These are phyloP conservation scores for Bremia lactucae DNA, from an alignment of 352 stramenopile genomes.

Conservation along the genomic window DNA sequence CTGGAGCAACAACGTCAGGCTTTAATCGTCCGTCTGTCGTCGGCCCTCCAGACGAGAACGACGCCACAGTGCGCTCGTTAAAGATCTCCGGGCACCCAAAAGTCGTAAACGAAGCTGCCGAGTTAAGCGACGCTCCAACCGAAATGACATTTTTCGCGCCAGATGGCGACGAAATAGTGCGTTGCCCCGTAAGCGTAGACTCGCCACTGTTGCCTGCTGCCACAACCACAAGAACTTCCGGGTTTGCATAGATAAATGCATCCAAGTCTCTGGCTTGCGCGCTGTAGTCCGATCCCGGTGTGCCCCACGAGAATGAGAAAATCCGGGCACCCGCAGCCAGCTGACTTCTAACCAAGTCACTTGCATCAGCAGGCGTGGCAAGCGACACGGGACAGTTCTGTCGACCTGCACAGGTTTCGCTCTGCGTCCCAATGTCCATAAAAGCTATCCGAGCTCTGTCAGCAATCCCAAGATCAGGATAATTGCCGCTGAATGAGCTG, in stretches of 20 bases:
- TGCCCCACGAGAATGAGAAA: conserved; percentile 82
- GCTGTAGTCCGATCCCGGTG: conserved; percentile 65
- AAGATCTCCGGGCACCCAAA: conserved; percentile 47
- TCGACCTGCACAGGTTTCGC: conserved; percentile 30
- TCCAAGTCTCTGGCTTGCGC: conserved; percentile 67
- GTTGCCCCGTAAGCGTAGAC: conserved; percentile 29
- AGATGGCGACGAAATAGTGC: conserved; percentile 69
- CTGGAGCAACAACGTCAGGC: conserved; percentile 79
- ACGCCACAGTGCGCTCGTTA: conserved; percentile 66
- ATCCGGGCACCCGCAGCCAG: conserved; percentile 61
- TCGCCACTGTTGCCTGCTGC: conserved; percentile 86
- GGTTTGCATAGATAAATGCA: conserved; percentile 76
- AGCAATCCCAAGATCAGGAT: conserved; percentile 59
- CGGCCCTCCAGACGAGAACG: conserved; percentile 74
- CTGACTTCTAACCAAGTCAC: conserved; percentile 52
- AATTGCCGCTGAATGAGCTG: conserved; percentile 50
- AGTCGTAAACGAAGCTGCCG: conserved; percentile 35
- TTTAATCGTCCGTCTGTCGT: conserved; percentile 80
- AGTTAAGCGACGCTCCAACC: conserved; percentile 66
- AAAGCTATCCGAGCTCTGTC: conserved; percentile 79
- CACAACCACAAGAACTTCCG: conserved; percentile 76
- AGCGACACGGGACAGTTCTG: conserved; percentile 44
- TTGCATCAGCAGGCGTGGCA: conserved; percentile 48
- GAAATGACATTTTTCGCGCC: conserved; percentile 81
- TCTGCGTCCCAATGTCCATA: conserved; percentile 81